Evolutionary conservation across 2,329 filamentous ascomycete genomes (phyloP).

Genomic region (Colletotrichum sp.): DNA sequence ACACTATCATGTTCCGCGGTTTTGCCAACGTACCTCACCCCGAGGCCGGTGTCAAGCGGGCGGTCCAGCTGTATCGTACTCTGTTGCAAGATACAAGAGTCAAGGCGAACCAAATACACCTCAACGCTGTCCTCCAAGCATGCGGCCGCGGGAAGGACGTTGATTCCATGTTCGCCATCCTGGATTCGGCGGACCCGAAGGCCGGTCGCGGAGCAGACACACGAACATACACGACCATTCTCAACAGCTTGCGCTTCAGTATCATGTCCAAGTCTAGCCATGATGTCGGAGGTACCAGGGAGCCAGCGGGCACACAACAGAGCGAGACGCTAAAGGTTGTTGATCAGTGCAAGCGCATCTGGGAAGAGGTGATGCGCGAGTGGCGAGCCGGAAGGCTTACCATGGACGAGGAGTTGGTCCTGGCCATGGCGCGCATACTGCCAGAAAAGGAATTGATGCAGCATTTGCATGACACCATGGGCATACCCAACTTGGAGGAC

Average conservation of each 20-base stretch:
- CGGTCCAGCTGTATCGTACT: conserved; percentile 77
- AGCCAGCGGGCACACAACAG: background rate
- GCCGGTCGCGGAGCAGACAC: conserved; percentile 63
- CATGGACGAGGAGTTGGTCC: conserved; percentile 81
- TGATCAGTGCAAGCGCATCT: conserved; percentile 73
- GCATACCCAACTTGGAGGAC: conserved; percentile 59
- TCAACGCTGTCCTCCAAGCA: conserved; percentile 86
- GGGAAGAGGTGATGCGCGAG: conserved; percentile 78
- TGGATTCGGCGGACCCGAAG: conserved; percentile 71
- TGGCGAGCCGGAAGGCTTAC: conserved; percentile 75
- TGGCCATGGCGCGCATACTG: conserved; percentile 81
- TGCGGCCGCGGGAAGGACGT: conserved; percentile 78
- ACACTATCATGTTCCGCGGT: conserved; percentile 81
- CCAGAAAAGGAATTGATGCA: conserved; percentile 49
- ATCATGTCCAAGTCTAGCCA: conserved; percentile 34
- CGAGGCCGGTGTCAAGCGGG: conserved; percentile 67
- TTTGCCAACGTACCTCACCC: conserved; percentile 66
- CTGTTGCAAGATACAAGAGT: conserved; percentile 67
- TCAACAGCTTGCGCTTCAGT: conserved; percentile 73
- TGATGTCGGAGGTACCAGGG: conserved; percentile 25
- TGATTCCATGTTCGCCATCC: conserved; percentile 80
- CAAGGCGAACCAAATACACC: conserved; percentile 78
- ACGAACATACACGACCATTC: conserved; percentile 80
- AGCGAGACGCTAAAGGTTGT: conserved; percentile 49
- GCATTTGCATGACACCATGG: conserved; percentile 81